A percentile compares a stretch with the other conserved stretches of the same genome.
Conservation (phyloP, 139 green algal species). For the Trebouxia sp. region DNA sequence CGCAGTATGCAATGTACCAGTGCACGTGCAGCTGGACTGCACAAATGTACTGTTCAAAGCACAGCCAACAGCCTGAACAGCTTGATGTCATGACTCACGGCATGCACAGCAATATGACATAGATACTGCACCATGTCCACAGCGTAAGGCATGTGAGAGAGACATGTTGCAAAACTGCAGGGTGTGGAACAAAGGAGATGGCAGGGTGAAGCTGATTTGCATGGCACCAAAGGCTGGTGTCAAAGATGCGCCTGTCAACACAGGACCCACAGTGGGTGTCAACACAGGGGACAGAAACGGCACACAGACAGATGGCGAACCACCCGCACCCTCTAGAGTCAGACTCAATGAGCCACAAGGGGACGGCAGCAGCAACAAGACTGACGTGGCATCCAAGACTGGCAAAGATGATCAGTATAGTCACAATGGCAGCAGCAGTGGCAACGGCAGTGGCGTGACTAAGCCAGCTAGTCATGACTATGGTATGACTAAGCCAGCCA, state of each 20-base stretch:
- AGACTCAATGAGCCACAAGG: background rate
- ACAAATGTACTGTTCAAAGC: background rate
- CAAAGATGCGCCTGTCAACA: background rate
- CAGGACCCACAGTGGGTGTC: background rate
- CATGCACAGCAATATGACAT: background rate
- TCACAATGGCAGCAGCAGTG: too few species aligned
- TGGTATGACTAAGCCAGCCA: too few species aligned
- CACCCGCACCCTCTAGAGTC: background rate
- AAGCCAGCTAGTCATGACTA: too few species aligned
- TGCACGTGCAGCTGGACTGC: background rate
- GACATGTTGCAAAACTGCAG: background rate
- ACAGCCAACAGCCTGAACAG: background rate
- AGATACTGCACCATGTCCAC: background rate
- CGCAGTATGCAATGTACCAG: background rate
- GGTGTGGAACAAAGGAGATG: slow-evolving; percentile 28
- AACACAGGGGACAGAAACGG: background rate
- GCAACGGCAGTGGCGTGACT: too few species aligned
- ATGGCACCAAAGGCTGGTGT: slow-evolving; percentile 1
- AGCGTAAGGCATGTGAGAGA: background rate
- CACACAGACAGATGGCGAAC: background rate
- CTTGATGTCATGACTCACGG: background rate
- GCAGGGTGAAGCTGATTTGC: slow-evolving; percentile 1
- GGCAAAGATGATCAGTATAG: background rate
- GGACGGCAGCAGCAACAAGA: background rate
- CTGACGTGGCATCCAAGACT: background rate